These are phyloP conservation scores for Salvia rosmarinus DNA, from an alignment of 257 asterid species.

Conservation along the genomic window DNA sequence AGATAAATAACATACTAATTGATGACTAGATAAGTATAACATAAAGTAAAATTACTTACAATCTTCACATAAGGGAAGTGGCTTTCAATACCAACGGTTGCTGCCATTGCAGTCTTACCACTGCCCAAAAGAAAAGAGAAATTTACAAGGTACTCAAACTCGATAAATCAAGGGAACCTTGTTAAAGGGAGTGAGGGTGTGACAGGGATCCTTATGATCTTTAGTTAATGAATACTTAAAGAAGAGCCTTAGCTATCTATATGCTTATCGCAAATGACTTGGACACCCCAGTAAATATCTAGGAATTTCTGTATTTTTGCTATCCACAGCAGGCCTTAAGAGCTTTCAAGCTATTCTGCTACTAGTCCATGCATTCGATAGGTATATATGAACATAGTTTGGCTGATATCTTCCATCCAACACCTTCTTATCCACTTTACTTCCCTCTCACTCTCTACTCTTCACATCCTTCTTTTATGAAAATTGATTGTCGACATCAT, in stretches of 20 bases:
- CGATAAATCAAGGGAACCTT: slow-evolving; percentile 27
- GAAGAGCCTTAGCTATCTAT: too few relatives aligned
- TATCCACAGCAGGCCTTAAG: neutral
- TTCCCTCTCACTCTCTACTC: too few relatives aligned
- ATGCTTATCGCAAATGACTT: too few relatives aligned
- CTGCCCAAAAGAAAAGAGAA: slow-evolving; percentile 53
- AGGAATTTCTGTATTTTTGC: too few relatives aligned
- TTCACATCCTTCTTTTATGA: neutral
- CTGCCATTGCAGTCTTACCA: slow-evolving; percentile 98
- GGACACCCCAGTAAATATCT: too few relatives aligned
- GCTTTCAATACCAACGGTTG: slow-evolving; percentile 87
- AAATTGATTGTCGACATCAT: neutral
- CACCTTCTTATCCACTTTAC: neutral
- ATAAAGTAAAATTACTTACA: slow-evolving; percentile 56
- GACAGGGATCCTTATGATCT: too few relatives aligned
- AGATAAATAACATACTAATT: slow-evolving; percentile 28
- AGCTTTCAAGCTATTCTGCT: neutral
- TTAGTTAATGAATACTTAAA: too few relatives aligned
- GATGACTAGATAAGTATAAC: neutral
- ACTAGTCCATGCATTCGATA: neutral
- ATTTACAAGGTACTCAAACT: slow-evolving; percentile 28
- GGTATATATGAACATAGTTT: neutral
- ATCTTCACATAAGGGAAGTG: slow-evolving; percentile 96
- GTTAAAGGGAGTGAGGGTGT: too few relatives aligned
- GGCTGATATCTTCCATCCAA: neutral